phyloP scores from a whole-genome alignment of 2,329 filamentous ascomycete genomes.

The Aspergillus calidoustus region DNA sequence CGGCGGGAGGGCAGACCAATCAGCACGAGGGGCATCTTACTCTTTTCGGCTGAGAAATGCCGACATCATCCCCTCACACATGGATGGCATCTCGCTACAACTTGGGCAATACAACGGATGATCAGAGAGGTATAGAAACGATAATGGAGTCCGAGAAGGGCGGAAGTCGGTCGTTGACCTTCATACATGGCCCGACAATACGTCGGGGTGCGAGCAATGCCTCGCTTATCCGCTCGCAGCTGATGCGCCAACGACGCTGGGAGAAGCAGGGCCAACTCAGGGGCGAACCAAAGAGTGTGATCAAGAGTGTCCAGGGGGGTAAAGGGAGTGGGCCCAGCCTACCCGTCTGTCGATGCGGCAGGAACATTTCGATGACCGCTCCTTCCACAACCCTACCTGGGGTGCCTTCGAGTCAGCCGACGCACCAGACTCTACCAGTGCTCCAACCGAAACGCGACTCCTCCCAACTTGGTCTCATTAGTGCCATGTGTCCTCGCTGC shows the following conservation, averaged over 20 bases:
- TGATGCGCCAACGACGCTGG: background rate
- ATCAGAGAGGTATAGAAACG: background rate
- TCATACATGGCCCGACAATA: background rate
- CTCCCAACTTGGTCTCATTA: background rate
- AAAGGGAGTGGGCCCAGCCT: background rate
- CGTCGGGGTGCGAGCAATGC: background rate
- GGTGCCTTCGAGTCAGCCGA: background rate
- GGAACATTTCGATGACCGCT: too few relatives aligned
- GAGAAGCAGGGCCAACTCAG: background rate
- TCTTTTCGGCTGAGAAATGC: background rate
- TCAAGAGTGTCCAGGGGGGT: background rate
- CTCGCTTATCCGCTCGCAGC: background rate
- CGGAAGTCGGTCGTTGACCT: background rate
- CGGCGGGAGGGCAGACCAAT: background rate
- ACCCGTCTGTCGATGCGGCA: background rate
- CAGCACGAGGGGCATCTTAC: background rate
- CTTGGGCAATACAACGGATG: background rate
- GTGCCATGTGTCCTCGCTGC: background rate
- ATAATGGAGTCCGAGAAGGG: background rate
- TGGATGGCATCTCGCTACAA: background rate
- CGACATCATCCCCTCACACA: too few relatives aligned
- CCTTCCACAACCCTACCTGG: too few relatives aligned
- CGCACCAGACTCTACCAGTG: background rate
- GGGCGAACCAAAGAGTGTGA: background rate
- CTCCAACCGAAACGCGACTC: background rate